Evolutionary conservation across 305 asterid genomes (phyloP), one percentile per base, ranked within the genome.

Genomic region (Caryopteris hybrid): DNA sequence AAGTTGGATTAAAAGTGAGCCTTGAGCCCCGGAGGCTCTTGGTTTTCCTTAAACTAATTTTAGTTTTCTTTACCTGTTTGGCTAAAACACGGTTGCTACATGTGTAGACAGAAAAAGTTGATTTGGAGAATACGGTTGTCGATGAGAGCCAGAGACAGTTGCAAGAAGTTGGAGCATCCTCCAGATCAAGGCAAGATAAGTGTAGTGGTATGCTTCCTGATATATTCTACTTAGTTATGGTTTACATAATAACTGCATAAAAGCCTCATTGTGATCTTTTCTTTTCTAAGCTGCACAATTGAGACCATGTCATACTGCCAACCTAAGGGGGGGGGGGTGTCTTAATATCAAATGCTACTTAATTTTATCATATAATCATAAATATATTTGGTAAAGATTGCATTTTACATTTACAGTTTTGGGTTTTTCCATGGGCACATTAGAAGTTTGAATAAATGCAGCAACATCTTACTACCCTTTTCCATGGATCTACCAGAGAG

Each of bases 31-130:
- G 4, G 46, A 55, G 22, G 50, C 41, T 75, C 51, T 29, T 21
- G 10, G 11, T 29, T 65, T 58, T 20, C 54, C 47, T 51, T 51
- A 39, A 43, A 36, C 60, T 65, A 21, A 56, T 47, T 52, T 43
- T 57, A 45, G 7, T 22, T 52, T 72, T 48, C 64, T 33, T 45
- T 70, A 47, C 66, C 54, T 58, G 41, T 31, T 70, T 68, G 70
- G 55, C 79, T 75, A 54, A 85, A 60, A 71, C 70, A 18, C 14
- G 57, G 21, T 48, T 74, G 52, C 70, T 38, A 55, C 64, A 71
- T 81, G 31, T 87, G 80, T 83, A 94, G 99, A 87, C 99, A 68
- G 99, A 94, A 81, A 94, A 94, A 58, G 99, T 94, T 39, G 99
- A 94, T 75, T 74, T 94, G 81, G 99, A 94, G 85, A 87, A 94